These are phyloP conservation scores for Ceratocystis colombiana DNA, from an alignment of 2,329 filamentous ascomycete genomes.

Conservation along the genomic window DNA sequence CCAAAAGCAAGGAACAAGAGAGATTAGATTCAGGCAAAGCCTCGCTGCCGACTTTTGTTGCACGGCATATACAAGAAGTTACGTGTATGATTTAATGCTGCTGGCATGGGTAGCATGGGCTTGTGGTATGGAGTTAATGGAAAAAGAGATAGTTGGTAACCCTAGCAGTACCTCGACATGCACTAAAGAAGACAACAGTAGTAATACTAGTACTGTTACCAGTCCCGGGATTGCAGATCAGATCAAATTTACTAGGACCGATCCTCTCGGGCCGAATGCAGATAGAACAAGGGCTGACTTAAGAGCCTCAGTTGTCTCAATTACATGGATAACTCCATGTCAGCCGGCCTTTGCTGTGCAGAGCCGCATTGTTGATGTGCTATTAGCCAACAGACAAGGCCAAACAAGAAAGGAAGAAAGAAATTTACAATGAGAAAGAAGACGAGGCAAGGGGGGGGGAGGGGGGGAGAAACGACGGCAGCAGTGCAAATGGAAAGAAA, in stretches of 20 bases:
- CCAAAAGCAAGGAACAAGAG: not conserved
- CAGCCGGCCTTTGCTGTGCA: not conserved
- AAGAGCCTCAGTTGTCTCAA: constrained; percentile 19
- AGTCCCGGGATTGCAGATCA: constrained; percentile 7
- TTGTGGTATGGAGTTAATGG: not conserved
- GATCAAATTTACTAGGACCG: constrained; percentile 5
- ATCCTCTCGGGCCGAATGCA: constrained; percentile 23
- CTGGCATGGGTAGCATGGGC: not conserved
- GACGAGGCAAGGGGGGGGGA: too few species aligned
- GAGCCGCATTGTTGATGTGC: not conserved
- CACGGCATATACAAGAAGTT: not conserved
- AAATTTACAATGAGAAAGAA: not conserved
- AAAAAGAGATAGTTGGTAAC: not conserved
- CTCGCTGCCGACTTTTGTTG: not conserved
- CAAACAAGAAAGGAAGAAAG: not conserved
- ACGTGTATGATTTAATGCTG: not conserved
- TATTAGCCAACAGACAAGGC: too few species aligned
- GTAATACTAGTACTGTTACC: not conserved
- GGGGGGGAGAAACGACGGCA: too few species aligned
- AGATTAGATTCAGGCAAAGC: not conserved
- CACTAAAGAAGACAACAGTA: not conserved
- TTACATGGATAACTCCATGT: not conserved
- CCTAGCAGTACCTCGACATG: not conserved
- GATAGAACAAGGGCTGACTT: constrained; percentile 10
- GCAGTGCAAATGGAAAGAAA: too few species aligned